Percentiles rank a stretch among this genome's conserved stretches.
phyloP scores from a whole-genome alignment of 2,329 filamentous ascomycete species.

The Botryotinia convoluta region DNA sequence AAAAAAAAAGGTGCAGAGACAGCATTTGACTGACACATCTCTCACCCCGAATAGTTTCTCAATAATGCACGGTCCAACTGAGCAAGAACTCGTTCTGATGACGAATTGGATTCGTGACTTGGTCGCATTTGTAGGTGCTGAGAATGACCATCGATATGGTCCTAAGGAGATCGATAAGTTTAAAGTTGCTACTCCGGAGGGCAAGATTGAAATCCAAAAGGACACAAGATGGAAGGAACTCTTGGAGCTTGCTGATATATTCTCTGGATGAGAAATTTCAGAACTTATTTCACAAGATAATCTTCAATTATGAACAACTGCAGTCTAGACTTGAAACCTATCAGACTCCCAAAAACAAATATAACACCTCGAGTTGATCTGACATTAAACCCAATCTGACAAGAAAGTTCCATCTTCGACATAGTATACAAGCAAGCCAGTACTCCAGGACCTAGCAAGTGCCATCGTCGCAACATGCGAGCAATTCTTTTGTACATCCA shows the following conservation, averaged over 20 bases:
- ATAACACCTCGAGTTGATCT: not conserved
- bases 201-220: slow-evolving; percentile 38
- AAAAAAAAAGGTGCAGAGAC: not conserved
- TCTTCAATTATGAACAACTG: not conserved
- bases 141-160: slow-evolving; percentile 37
- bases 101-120: slow-evolving; percentile 42
- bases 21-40: not conserved
- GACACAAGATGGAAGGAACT: slow-evolving; percentile 42
- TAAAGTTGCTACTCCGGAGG: slow-evolving; percentile 40
- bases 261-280: slow-evolving; percentile 27
- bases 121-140: slow-evolving; percentile 41
- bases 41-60: slow-evolving; percentile 38
- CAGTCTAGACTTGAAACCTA: not conserved
- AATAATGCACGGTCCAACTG: slow-evolving; percentile 42
- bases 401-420: not conserved
- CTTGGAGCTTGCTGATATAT: slow-evolving; percentile 34
- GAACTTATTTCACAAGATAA: not conserved
- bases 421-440: not conserved
- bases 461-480: not conserved
- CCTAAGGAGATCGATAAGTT: slow-evolving; percentile 40
- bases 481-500: not conserved
- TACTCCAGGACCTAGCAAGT: not conserved
- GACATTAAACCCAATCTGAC: not conserved
- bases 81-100: slow-evolving; percentile 40
- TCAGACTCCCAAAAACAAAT: not conserved